Evolutionary conservation across 2,329 filamentous ascomycete species (phyloP).

Genomic region (Trichoderma koningii): DNA sequence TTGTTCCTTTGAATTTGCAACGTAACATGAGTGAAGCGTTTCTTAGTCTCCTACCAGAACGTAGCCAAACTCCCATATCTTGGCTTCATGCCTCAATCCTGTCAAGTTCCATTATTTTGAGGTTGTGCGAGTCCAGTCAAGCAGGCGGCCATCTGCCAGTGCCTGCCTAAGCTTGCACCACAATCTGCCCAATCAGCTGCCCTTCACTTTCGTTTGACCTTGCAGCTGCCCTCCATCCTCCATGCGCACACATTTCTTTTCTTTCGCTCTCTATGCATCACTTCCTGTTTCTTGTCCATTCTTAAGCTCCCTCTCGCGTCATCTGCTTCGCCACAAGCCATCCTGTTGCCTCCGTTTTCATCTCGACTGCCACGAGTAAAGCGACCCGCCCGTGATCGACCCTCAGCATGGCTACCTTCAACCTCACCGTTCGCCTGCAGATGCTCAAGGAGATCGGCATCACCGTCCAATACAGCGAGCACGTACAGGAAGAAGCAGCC

Average conservation of each 20-base stretch:
- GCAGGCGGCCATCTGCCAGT: conserved; percentile 8
- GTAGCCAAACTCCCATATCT: no score
- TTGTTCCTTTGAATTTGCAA: no score
- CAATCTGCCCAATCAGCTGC: conserved; percentile 1
- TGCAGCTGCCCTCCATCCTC: not conserved
- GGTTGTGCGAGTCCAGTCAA: not conserved
- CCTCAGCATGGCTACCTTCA: conserved; percentile 30
- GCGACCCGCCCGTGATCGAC: not conserved
- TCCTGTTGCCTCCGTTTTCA: not conserved
- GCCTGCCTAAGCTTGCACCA: conserved; percentile 6
- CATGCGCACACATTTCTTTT: not conserved
- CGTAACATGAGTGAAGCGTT: no score
- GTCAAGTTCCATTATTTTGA: not conserved
- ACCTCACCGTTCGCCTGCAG: conserved; percentile 31
- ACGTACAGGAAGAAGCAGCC: not conserved
- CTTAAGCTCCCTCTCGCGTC: no score
- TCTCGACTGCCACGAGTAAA: not conserved
- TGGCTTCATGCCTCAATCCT: not conserved
- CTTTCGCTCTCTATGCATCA: not conserved
- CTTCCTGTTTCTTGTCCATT: not conserved
- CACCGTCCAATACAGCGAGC: conserved; percentile 9
- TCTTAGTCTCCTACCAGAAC: no score
- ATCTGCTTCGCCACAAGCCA: not conserved
- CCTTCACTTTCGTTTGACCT: not conserved
- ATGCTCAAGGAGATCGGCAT: conserved; percentile 33